Conservation (phyloP, 805 yeast genomes). For the Zygoascus biomembranicola region DNA sequence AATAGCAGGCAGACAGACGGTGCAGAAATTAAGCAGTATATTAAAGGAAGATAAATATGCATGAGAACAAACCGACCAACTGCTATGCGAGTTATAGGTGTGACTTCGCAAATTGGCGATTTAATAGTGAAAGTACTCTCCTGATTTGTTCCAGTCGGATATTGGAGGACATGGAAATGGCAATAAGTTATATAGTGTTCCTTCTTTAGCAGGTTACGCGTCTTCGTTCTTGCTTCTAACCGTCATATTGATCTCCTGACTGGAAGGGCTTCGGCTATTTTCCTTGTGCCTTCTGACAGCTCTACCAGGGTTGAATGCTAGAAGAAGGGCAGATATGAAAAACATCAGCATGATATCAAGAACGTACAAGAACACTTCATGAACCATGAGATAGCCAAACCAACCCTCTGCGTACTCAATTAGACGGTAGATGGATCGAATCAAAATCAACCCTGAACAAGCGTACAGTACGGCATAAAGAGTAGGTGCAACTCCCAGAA, state of each 20-base stretch:
- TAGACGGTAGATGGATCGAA: constrained; percentile 66
- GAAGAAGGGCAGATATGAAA: neutral
- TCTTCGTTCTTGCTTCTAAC: too few relatives aligned
- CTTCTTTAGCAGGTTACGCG: too few relatives aligned
- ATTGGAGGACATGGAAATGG: too few relatives aligned
- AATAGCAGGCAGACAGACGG: too few relatives aligned
- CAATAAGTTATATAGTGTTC: too few relatives aligned
- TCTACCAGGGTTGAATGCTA: neutral
- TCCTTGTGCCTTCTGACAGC: neutral
- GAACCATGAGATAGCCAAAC: constrained; percentile 41
- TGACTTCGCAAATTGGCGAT: too few relatives aligned
- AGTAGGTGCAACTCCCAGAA: constrained; percentile 1
- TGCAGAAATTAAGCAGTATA: too few relatives aligned
- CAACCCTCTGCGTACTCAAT: constrained; percentile 67
- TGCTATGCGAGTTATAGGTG: too few relatives aligned
- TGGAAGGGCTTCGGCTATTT: neutral
- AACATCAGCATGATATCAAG: constrained; percentile 16
- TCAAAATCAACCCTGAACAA: constrained; percentile 46
- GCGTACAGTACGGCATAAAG: constrained; percentile 15
- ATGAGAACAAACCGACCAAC: too few relatives aligned
- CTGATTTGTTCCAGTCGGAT: too few relatives aligned
- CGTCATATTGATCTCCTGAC: neutral
- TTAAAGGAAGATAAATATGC: too few relatives aligned
- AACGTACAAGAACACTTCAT: constrained; percentile 14
- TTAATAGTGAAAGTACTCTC: too few relatives aligned